Evolutionary conservation across 2,329 filamentous ascomycete species (phyloP), one percentile per base, ranked within the genome.

Genomic region (Ustulina deusta): DNA sequence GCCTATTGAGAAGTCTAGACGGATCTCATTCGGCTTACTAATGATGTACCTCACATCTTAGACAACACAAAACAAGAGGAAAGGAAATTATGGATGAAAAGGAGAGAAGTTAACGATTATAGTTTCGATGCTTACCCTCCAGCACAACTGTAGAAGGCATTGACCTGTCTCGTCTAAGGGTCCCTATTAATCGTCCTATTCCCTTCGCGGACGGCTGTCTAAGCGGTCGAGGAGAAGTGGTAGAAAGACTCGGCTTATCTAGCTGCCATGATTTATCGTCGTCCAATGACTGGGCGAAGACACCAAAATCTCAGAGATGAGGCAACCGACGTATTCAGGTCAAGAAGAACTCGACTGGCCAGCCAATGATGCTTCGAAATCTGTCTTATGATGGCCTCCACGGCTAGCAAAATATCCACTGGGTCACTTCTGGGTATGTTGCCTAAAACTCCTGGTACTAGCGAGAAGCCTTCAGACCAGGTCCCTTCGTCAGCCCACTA

Each of bases 381-480:
- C 17, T 9, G 15, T 34, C 48, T 52, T 34, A 6, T 32, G 27
- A n/a, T 15, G 13, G 22, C 15, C 22, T 49, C 13, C 25, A 13
- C 15, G 6, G 46, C 7, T 25, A 13, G 42, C 9, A 25, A 22
- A 34, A 27, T 38, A 40, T 27, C 13, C 20, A 9, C 32, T 7
- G 25, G 11, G 4, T 20, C 3, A 13, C 10, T 34, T 32, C 9
- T 6, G 13, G 15, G 29, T 22, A 27, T 36, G 13, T n/a, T 40
- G 66, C 40, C 32, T 56, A 64, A 29, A 22, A 40, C 5, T 44
- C 22, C n/a, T 56, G 7, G 13, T n/a, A 46, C 68, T 38, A 70
- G 9, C 68, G 68, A 40, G 68, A 70, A 22, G 48, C 46, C 32
- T 40, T 29, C 7, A 70, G 65, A 11, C 68, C 68, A 6, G 48